These are phyloP conservation scores for Geotrichum cucujoidarum DNA, from an alignment of 1,139 yeast genomes.

Conservation along the genomic window DNA sequence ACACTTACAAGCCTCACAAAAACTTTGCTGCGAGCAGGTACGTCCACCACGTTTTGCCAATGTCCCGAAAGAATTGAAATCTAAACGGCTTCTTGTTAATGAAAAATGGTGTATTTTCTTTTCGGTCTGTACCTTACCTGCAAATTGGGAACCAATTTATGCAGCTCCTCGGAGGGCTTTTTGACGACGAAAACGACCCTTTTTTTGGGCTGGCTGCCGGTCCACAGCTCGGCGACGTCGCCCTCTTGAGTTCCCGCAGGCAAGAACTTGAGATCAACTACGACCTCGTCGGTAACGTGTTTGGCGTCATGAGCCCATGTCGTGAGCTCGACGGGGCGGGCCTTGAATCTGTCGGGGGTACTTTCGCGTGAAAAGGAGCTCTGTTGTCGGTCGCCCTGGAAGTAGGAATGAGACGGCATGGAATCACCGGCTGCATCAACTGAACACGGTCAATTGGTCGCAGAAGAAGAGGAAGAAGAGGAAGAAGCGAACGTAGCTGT, in stretches of 20 bases:
- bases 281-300: constrained; percentile 53
- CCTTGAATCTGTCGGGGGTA: background rate
- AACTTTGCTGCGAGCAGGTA: constrained; percentile 62
- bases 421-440: background rate
- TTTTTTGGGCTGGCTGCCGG: constrained; percentile 35
- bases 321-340: constrained; percentile 36
- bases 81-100: constrained; percentile 26
- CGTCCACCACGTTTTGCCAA: constrained; percentile 55
- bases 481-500: background rate
- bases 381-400: background rate
- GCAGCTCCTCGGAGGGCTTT: constrained; percentile 36
- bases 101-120: background rate
- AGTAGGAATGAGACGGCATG: constrained; percentile 5
- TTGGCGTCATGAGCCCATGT: constrained; percentile 74
- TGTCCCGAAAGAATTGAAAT: constrained; percentile 62
- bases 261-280: constrained; percentile 53
- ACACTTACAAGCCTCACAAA: constrained; percentile 47
- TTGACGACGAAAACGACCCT: constrained; percentile 45
- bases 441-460: background rate
- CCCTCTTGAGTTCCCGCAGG: constrained; percentile 59
- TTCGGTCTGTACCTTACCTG: constrained; percentile 30
- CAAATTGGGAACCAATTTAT: constrained; percentile 31
- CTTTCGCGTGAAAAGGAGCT: background rate
- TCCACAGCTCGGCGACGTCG: constrained; percentile 64
- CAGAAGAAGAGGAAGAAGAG: background rate